phyloP scores from a whole-genome alignment of 2,329 filamentous ascomycete genomes.

The Aspergillus transmontanensis region DNA sequence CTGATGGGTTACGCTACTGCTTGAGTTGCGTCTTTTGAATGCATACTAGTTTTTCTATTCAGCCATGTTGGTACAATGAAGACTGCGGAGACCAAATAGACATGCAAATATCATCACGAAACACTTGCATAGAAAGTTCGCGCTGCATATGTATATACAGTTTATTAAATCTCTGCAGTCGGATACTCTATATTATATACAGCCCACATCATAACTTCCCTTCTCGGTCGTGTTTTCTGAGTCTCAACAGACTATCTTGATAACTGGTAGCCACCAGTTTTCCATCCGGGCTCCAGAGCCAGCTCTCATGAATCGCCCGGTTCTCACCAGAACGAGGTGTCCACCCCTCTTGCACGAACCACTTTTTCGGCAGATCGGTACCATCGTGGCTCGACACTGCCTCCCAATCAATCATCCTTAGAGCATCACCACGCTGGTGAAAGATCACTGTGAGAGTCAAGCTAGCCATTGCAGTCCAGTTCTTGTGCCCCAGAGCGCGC shows the following conservation, averaged over 20 bases:
- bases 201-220: conserved; percentile 25
- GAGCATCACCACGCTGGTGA: conserved; percentile 43
- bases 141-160: neutral
- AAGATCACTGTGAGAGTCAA: conserved; percentile 53
- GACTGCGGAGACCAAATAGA: neutral
- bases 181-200: neutral
- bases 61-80: neutral
- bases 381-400: conserved; percentile 1
- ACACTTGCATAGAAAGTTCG: neutral
- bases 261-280: conserved; percentile 50
- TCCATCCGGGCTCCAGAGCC: conserved; percentile 48
- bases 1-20: neutral
- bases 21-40: neutral
- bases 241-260: conserved; percentile 53
- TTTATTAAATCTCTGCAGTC: neutral
- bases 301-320: conserved; percentile 50
- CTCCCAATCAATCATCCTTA: conserved; percentile 47
- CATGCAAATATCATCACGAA: neutral
- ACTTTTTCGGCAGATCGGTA: conserved; percentile 37
- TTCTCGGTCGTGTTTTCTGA: conserved; percentile 20
- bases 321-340: conserved; percentile 49
- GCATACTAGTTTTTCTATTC: neutral
- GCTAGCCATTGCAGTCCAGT: conserved; percentile 48
- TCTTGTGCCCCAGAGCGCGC: conserved; percentile 49
- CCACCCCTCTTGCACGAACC: conserved; percentile 55